Evolutionary conservation across 139 green algal species (phyloP), one percentile per base, ranked within the genome.

Genomic region (Zygnema cylindricum): DNA sequence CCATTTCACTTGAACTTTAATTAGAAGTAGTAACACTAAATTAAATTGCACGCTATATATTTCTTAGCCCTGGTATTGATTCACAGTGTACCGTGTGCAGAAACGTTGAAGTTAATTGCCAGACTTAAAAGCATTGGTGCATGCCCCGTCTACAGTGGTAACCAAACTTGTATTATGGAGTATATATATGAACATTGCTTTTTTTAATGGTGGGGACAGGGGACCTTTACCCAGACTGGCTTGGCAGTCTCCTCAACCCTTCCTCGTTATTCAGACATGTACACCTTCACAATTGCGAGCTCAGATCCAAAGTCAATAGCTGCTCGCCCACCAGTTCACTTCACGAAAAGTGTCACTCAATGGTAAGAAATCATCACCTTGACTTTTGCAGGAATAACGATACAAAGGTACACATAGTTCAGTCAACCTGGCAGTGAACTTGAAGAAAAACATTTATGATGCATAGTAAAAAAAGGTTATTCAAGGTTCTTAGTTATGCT

Each of bases 211-310:
- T 54, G 38, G 11, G 2, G 2, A 7, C 57, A 92, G 87, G 71
- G 87, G 30, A 77, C 69, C n/a, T 86, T 88, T 32, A 77, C 87
- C 1, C 43, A 69, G 21, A 89, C 82, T 22, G 87, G 87, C 0
- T 33, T 92, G 75, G 82, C 82, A 35, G 87, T 92, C 69, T 92
- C 87, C 0, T 92, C 87, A 39, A 91, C 40, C 32, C 49, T 92
- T 43, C 35, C 87, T 30, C 69, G 87, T 25, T 86, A 69, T 55
- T 49, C 1, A 11, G 87, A 92, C 76, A 71, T 77, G 30, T 92
- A 90, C 87, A 90, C 69, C 7, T 55, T 92, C 36, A n/a, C 41
- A 21, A 92, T 92, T 38, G 87, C 69, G 3, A 89, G 81, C 33
- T 43, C 81, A 39, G 87, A 92, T 73, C 81, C 87, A 22, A 49